Percentiles rank a stretch among this genome's conserved stretches.
phyloP scores from a whole-genome alignment of 345 rosid genomes.

The Fremontodendron californicum region DNA sequence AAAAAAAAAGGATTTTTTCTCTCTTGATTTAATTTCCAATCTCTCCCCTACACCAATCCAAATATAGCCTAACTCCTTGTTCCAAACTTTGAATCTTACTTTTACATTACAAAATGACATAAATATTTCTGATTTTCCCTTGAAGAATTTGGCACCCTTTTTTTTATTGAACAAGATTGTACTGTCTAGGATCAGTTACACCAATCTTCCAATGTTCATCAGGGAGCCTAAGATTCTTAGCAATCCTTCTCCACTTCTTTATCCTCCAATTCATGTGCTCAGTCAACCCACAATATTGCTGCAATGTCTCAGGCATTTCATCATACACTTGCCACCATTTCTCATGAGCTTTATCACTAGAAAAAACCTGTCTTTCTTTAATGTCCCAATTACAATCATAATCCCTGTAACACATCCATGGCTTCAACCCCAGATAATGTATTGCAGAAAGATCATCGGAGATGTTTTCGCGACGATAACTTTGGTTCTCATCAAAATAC shows the following conservation, averaged over 20 bases:
- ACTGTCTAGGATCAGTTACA: conserved; percentile 52
- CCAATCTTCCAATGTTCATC: conserved; percentile 65
- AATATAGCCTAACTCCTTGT: too few relatives aligned
- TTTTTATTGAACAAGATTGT: conserved; percentile 16
- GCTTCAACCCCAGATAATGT: conserved; percentile 80
- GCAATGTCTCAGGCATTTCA: conserved; percentile 49
- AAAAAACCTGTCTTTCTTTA: conserved; percentile 32
- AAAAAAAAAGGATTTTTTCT: too few relatives aligned
- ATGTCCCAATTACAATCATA: conserved; percentile 92
- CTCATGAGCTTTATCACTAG: conserved; percentile 55
- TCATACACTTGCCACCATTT: conserved; percentile 80
- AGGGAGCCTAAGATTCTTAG: conserved; percentile 32
- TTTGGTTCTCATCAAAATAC: conserved; percentile 19
- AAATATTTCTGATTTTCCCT: neutral
- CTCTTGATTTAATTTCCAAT: too few relatives aligned
- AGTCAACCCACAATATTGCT: conserved; percentile 53
- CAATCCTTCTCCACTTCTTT: conserved; percentile 54
- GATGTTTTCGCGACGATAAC: neutral
- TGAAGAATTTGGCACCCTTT: neutral
- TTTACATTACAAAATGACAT: neutral
- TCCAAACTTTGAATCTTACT: neutral
- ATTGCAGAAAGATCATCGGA: conserved; percentile 32
- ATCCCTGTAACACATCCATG: conserved; percentile 88
- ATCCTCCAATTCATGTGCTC: conserved; percentile 37
- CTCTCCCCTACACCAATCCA: too few relatives aligned